Percentiles rank a stretch among this genome's conserved stretches.
phyloP scores from a whole-genome alignment of 192 early-diverging fungal species.

The Geranomyces variabilis region DNA sequence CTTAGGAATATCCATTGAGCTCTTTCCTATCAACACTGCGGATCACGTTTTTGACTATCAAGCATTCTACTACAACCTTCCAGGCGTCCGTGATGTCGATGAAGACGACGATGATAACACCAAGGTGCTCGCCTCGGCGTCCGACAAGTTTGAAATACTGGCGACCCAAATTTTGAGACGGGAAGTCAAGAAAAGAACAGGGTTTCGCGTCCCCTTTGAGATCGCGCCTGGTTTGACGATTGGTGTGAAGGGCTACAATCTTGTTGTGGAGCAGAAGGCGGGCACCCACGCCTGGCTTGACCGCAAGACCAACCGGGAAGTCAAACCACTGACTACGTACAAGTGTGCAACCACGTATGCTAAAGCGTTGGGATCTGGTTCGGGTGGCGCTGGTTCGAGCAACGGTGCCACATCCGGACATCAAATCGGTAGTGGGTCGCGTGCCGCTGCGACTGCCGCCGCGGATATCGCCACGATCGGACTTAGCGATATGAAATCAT shows the following conservation, averaged over 20 bases:
- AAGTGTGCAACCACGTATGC: slow-evolving; percentile 48
- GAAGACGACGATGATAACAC: slow-evolving; percentile 25
- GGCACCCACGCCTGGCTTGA: slow-evolving; percentile 50
- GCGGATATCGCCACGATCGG: not conserved
- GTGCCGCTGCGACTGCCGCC: not conserved
- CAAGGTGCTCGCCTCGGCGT: slow-evolving; percentile 18
- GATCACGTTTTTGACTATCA: slow-evolving; percentile 56
- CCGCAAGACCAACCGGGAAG: slow-evolving; percentile 57
- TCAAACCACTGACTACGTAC: slow-evolving; percentile 59
- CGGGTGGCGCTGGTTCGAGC: too few relatives aligned
- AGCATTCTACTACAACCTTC: slow-evolving; percentile 53
- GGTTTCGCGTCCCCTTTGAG: slow-evolving; percentile 65
- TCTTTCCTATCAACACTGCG: slow-evolving; percentile 61
- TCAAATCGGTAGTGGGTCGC: too few relatives aligned
- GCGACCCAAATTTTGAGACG: slow-evolving; percentile 57
- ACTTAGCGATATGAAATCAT: slow-evolving; percentile 66
- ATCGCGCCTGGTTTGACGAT: slow-evolving; percentile 65
- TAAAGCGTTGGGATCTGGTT: too few relatives aligned
- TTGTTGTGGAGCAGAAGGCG: slow-evolving; percentile 58
- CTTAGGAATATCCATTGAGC: slow-evolving; percentile 60
- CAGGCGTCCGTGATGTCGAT: slow-evolving; percentile 10
- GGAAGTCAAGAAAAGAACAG: slow-evolving; percentile 64
- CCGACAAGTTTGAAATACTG: slow-evolving; percentile 53
- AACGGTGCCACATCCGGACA: too few relatives aligned
- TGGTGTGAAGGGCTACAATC: slow-evolving; percentile 69